Evolutionary conservation across 352 stramenopile genomes (phyloP).

Genomic region (Hyphochytrium catenoides): DNA sequence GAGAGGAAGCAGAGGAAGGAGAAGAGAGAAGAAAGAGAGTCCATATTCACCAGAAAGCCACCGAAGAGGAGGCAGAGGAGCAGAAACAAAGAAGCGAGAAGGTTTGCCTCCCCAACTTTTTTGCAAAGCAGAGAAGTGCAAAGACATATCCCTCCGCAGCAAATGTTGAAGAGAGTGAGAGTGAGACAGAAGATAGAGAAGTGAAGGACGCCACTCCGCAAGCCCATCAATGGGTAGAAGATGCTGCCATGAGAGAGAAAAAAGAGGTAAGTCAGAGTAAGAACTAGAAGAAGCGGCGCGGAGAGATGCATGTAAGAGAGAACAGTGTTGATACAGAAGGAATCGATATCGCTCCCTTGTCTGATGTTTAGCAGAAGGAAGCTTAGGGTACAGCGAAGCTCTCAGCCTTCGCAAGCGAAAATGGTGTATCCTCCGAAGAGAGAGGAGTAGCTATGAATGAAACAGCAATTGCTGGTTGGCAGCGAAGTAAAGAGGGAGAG

Average conservation of each 20-base stretch:
- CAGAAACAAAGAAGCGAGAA: slow-evolving; percentile 35
- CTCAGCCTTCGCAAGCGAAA: too few relatives aligned
- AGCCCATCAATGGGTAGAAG: slow-evolving; percentile 62
- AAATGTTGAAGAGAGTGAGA: slow-evolving; percentile 50
- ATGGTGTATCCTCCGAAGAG: too few relatives aligned
- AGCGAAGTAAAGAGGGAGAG: too few relatives aligned
- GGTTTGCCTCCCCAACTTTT: slow-evolving; percentile 36
- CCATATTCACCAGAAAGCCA: slow-evolving; percentile 57
- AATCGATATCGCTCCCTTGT: too few relatives aligned
- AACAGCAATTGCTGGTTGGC: too few relatives aligned
- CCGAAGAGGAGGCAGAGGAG: slow-evolving; percentile 55
- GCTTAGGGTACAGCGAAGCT: too few relatives aligned
- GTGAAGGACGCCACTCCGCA: slow-evolving; percentile 23
- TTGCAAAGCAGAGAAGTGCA: slow-evolving; percentile 32
- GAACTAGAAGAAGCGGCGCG: background rate
- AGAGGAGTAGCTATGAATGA: too few relatives aligned
- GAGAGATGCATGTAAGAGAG: slow-evolving; percentile 13
- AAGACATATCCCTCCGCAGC: slow-evolving; percentile 36
- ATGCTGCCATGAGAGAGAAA: slow-evolving; percentile 14
- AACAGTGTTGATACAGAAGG: too few relatives aligned
- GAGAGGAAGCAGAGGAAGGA: slow-evolving; percentile 46
- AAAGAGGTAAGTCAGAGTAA: background rate
- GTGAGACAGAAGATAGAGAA: slow-evolving; percentile 39
- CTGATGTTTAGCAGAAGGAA: too few relatives aligned
- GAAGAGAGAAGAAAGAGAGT: slow-evolving; percentile 35